These are phyloP conservation scores for Oemleria cerasiformis DNA, from an alignment of 306 rosid species.

Conservation along the genomic window DNA sequence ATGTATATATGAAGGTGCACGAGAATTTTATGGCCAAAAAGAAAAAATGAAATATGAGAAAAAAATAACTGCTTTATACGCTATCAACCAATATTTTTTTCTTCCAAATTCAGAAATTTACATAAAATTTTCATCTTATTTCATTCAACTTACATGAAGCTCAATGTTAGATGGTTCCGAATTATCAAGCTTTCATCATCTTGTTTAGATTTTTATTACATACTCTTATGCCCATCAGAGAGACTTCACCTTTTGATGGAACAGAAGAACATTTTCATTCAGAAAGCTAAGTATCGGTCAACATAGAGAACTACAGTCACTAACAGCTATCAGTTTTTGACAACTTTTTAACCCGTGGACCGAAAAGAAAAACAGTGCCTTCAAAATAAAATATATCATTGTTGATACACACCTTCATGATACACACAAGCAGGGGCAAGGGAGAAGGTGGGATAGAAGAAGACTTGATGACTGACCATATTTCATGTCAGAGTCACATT, in stretches of 20 bases:
- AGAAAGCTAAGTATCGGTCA: neutral
- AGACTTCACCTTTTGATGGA: neutral
- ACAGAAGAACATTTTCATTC: neutral
- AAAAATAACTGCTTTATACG: neutral
- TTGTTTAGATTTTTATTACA: neutral
- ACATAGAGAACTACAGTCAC: neutral
- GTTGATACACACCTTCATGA: neutral
- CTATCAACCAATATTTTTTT: neutral
- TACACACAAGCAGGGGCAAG: neutral
- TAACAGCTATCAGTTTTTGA: neutral
- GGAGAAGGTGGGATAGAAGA: neutral
- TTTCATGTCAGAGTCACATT: constrained; percentile 24
- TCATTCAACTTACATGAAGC: neutral
- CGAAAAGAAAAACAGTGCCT: neutral
- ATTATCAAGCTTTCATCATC: neutral
- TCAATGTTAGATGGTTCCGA: neutral
- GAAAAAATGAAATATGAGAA: neutral
- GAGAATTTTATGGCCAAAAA: neutral
- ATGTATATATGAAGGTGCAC: neutral
- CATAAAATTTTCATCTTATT: neutral
- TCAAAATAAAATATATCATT: neutral
- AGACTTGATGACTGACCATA: constrained; percentile 12
- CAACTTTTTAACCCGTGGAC: neutral
- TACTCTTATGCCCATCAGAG: neutral
- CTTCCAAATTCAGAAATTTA: neutral